Evolutionary conservation across 2,329 filamentous ascomycete species (phyloP).

Genomic region (Venturia asperata): DNA sequence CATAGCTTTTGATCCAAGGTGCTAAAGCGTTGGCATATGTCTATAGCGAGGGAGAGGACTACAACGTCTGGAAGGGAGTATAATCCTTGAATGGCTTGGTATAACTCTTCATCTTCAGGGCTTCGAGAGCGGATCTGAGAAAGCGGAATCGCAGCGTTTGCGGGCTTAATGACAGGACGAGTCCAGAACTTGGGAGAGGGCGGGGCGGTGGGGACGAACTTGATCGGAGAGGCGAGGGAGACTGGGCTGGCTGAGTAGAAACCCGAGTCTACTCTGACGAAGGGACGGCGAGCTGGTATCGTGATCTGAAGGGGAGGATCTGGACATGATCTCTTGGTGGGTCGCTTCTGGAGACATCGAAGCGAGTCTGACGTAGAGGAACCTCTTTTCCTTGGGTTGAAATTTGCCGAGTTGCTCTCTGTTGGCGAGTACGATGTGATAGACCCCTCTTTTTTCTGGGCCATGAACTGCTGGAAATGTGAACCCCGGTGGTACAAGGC

Average conservation of each 20-base stretch:
- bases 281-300: background rate
- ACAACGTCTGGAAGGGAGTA: background rate
- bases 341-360: background rate
- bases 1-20: constrained; percentile 7
- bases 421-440: constrained; percentile 1
- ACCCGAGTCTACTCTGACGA: constrained; percentile 3
- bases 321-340: background rate
- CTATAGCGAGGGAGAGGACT: constrained; percentile 5
- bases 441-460: background rate
- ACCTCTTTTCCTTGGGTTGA: constrained; percentile 7
- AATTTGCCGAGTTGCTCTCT: background rate
- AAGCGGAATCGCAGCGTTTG: background rate
- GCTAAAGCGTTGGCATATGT: constrained; percentile 7
- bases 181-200: constrained; percentile 4
- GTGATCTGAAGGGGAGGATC: constrained; percentile 2
- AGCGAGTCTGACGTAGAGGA: constrained; percentile 1
- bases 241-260: constrained; percentile 2
- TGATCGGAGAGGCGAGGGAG: background rate
- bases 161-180: constrained; percentile 10
- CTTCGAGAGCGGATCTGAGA: constrained; percentile 15
- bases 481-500: background rate
- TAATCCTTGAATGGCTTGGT: constrained; percentile 1
- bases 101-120: constrained; percentile 7
- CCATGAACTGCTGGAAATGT: constrained; percentile 2
- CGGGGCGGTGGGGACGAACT: background rate